Percentiles rank a stretch among this genome's conserved stretches.
Evolutionary conservation across 2,329 filamentous ascomycete species (phyloP).

Genomic region (Calonectria pauciramosa): DNA sequence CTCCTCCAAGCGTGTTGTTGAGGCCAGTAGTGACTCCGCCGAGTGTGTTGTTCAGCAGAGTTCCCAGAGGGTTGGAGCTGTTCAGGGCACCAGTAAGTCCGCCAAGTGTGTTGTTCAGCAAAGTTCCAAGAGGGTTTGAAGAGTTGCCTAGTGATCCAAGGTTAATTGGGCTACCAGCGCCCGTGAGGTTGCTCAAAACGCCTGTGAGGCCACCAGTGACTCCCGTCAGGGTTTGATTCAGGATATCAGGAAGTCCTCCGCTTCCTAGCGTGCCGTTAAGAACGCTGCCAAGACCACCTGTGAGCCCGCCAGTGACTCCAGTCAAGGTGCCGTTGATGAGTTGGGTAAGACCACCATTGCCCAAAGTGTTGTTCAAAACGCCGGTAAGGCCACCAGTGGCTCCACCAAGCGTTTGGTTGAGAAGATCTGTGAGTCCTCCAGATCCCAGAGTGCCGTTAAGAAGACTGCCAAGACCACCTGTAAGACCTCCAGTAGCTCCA

Average conservation of each 20-base stretch:
- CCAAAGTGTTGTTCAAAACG: background rate
- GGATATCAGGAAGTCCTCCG: background rate
- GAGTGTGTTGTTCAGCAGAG: background rate
- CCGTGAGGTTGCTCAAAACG: background rate
- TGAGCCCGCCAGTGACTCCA: background rate
- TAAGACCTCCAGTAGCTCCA: background rate
- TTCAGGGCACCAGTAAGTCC: background rate
- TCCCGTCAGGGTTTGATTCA: background rate
- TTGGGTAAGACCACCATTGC: background rate
- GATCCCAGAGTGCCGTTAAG: background rate
- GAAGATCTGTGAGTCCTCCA: background rate
- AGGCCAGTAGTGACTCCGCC: background rate
- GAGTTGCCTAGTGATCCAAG: background rate
- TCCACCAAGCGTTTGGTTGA: background rate
- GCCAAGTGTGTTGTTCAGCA: background rate
- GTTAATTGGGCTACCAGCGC: background rate
- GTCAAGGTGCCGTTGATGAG: background rate
- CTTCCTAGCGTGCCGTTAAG: background rate
- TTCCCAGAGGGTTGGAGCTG: background rate
- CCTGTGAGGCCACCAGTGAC: background rate
- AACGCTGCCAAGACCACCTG: background rate
- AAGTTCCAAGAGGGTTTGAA: background rate
- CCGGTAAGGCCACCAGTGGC: background rate
- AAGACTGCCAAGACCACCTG: background rate
- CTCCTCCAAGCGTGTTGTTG: background rate